Conservation (phyloP, 164 flowering plant genomes). For the Amborella trichopoda region DNA sequence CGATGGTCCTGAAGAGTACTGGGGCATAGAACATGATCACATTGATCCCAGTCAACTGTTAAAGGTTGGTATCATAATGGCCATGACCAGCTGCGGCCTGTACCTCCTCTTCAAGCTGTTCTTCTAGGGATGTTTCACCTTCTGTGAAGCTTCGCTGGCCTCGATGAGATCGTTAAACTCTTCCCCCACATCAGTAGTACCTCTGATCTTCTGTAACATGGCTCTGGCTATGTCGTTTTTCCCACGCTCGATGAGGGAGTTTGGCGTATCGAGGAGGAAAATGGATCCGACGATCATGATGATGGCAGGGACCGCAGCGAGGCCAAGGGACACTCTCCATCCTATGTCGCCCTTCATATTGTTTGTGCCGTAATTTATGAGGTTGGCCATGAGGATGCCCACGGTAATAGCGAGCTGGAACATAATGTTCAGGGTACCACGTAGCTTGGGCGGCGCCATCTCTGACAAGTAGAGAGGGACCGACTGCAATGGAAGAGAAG, state of each 20-base stretch:
- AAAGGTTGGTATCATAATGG: conserved; percentile 18
- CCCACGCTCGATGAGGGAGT: conserved; percentile 18
- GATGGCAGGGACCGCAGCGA: conserved; percentile 21
- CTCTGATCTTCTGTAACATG: conserved; percentile 17
- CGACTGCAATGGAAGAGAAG: conserved; percentile 8
- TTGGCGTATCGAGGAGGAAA: conserved; percentile 27
- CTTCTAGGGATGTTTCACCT: conserved; percentile 16
- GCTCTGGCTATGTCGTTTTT: conserved; percentile 7
- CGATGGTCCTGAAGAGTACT: conserved; percentile 16
- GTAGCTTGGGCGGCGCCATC: conserved; percentile 23
- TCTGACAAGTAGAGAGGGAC: conserved; percentile 28
- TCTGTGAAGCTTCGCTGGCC: conserved; percentile 11
- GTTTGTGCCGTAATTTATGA: conserved; percentile 16
- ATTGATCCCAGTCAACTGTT: conserved; percentile 17
- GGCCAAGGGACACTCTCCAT: conserved; percentile 22
- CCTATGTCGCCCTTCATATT: conserved; percentile 27
- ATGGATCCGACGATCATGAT: conserved; percentile 18
- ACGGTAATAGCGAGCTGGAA: conserved; percentile 22
- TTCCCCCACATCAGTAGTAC: conserved; percentile 13
- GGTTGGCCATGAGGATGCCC: conserved; percentile 19
- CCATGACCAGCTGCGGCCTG: conserved; percentile 19
- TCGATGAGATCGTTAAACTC: conserved; percentile 14
- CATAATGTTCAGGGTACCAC: conserved; percentile 21
- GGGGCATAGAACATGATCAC: conserved; percentile 28
- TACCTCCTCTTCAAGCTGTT: conserved; percentile 12